A percentile compares a stretch with the other conserved stretches of the same genome.
Evolutionary conservation across 2,329 filamentous ascomycete genomes (phyloP).

Genomic region (Blastomyces emzantsi): DNA sequence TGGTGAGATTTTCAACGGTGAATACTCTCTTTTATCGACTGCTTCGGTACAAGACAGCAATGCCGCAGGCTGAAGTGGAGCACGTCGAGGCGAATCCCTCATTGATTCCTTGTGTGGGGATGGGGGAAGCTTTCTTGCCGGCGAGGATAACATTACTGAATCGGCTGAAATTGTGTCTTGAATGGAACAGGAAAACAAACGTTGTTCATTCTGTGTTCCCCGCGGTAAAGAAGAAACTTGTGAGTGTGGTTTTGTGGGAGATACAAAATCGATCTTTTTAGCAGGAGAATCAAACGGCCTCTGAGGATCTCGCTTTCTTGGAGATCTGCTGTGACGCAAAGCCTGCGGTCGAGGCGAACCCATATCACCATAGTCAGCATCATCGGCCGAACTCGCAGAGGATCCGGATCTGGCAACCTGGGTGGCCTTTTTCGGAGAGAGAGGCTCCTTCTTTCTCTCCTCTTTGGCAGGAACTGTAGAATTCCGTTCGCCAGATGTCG

Average conservation of each 20-base stretch:
- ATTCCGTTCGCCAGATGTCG: slow-evolving; percentile 24
- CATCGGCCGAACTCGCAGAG: slow-evolving; percentile 26
- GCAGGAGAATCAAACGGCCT: slow-evolving; percentile 28
- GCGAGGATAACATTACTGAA: slow-evolving; percentile 34
- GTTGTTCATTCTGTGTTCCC: background rate
- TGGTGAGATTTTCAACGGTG: slow-evolving; percentile 37
- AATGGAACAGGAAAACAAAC: background rate
- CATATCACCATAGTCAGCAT: slow-evolving; percentile 36
- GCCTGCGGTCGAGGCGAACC: slow-evolving; percentile 28
- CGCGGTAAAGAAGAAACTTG: too few relatives aligned
- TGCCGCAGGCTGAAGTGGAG: slow-evolving; percentile 21
- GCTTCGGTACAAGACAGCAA: slow-evolving; percentile 16
- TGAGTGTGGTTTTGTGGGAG: slow-evolving; percentile 12
- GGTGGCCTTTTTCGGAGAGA: slow-evolving; percentile 43
- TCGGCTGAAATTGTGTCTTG: slow-evolving; percentile 22
- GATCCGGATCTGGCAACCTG: slow-evolving; percentile 37
- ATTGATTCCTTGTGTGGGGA: slow-evolving; percentile 38
- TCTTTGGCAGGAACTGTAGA: slow-evolving; percentile 15
- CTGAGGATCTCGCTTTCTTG: slow-evolving; percentile 24
- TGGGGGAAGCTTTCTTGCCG: slow-evolving; percentile 36
- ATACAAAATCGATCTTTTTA: slow-evolving; percentile 32
- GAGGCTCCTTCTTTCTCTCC: slow-evolving; percentile 25
- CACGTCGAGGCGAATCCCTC: slow-evolving; percentile 34
- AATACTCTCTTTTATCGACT: slow-evolving; percentile 16
- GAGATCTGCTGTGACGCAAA: slow-evolving; percentile 26